Evolutionary conservation across 192 early-diverging fungal genomes (phyloP).

Genomic region (Spinellus fusiger): DNA sequence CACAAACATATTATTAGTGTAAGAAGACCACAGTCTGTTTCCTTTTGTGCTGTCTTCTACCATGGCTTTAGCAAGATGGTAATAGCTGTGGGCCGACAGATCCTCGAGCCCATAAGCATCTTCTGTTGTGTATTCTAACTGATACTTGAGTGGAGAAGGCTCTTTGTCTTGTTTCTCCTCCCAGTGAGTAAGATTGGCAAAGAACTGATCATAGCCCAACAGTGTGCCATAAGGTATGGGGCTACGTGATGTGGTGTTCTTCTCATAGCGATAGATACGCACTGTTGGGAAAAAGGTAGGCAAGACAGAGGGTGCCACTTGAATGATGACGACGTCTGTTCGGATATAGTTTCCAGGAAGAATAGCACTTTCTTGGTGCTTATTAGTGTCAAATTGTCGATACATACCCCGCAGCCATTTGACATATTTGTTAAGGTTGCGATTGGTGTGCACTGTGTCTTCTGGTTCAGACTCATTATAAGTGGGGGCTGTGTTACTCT

Average conservation of each 20-base stretch:
- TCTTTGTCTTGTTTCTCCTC: neutral
- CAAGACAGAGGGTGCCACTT: conserved; percentile 56
- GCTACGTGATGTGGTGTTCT: neutral
- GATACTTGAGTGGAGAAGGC: conserved; percentile 22
- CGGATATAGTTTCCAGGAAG: conserved; percentile 22
- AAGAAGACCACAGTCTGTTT: conserved; percentile 18
- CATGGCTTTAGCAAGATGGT: conserved; percentile 32
- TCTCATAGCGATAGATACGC: conserved; percentile 51
- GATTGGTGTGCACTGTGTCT: conserved; percentile 20
- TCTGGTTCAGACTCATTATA: conserved; percentile 1
- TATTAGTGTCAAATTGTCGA: neutral
- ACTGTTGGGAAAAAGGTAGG: conserved; percentile 57
- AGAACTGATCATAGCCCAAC: conserved; percentile 30
- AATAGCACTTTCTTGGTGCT: conserved; percentile 1
- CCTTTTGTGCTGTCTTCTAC: conserved; percentile 1
- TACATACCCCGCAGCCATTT: conserved; percentile 1
- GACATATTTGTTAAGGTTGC: conserved; percentile 18
- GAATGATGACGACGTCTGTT: conserved; percentile 3
- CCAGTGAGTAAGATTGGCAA: conserved; percentile 28
- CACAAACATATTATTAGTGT: conserved; percentile 24
- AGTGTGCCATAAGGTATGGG: conserved; percentile 21
- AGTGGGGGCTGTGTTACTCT: neutral
- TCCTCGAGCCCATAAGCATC: conserved; percentile 40
- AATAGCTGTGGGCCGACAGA: conserved; percentile 32
- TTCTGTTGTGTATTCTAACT: conserved; percentile 40